These are phyloP conservation scores for Fusarium bactridioides DNA, from an alignment of 2,329 filamentous ascomycete species.

Conservation along the genomic window DNA sequence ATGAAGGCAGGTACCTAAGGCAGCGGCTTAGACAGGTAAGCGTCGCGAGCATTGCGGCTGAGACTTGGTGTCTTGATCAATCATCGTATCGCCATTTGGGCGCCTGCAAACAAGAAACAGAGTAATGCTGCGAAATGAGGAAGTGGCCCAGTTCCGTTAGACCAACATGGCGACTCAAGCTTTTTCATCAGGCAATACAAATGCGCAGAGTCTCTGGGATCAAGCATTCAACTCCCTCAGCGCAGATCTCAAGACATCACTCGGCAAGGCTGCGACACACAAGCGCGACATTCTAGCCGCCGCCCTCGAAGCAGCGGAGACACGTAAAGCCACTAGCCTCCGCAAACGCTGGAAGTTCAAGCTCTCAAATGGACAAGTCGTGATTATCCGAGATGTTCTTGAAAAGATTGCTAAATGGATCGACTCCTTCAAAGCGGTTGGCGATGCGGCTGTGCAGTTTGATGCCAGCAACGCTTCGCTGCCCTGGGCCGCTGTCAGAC, in stretches of 20 bases:
- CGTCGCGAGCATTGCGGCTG: background rate
- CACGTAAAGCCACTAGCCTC: background rate
- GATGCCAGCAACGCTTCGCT: background rate
- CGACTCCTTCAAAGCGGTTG: background rate
- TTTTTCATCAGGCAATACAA: accelerated
- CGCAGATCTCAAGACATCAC: background rate
- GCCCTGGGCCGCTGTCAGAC: slow-evolving; percentile 2
- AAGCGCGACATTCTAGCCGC: background rate
- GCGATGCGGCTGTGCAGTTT: background rate
- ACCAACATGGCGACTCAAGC: accelerated
- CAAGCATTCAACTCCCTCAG: background rate
- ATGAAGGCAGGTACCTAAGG: background rate
- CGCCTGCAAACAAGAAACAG: background rate
- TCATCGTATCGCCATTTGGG: too few relatives aligned
- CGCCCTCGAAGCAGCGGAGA: background rate
- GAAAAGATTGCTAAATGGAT: slow-evolving; percentile 14
- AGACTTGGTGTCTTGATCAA: too few relatives aligned
- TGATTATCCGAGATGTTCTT: slow-evolving; percentile 2
- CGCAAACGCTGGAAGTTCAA: slow-evolving; percentile 15
- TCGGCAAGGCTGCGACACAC: background rate
- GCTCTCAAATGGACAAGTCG: background rate
- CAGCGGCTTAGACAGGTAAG: background rate
- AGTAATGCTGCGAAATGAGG: background rate
- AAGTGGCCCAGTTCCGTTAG: accelerated
- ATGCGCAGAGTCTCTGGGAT: background rate